These are phyloP conservation scores for Triadica sebifera DNA, from an alignment of 345 rosid species.

Conservation along the genomic window DNA sequence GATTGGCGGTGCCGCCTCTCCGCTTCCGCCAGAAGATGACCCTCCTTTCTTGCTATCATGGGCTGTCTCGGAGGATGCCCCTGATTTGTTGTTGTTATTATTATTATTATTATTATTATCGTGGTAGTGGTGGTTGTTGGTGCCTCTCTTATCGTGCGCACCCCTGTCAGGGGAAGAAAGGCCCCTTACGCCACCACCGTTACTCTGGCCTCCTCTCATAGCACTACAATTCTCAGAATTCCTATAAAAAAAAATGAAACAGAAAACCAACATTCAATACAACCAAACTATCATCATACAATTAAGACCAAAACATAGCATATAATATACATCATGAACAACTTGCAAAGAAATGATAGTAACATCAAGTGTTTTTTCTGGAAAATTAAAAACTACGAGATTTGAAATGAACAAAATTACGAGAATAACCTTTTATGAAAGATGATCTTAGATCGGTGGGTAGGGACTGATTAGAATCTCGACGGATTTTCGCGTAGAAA, in stretches of 20 bases:
- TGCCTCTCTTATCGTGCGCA: constrained; percentile 48
- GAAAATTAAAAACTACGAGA: background rate
- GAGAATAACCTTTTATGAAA: constrained; percentile 29
- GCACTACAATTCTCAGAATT: constrained; percentile 57
- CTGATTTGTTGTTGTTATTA: constrained; percentile 37
- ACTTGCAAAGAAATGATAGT: background rate
- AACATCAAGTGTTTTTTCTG: constrained; percentile 15
- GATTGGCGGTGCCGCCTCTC: constrained; percentile 37
- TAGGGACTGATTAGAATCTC: constrained; percentile 19
- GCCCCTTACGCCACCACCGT: constrained; percentile 53
- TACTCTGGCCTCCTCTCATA: constrained; percentile 65
- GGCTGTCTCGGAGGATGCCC: constrained; percentile 52
- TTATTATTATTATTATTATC: constrained; percentile 14
- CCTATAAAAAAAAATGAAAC: constrained; percentile 21
- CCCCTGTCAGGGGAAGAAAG: constrained; percentile 50
- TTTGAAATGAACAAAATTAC: constrained; percentile 27
- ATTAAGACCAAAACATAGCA: too few species aligned
- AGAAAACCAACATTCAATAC: background rate
- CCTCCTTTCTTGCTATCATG: constrained; percentile 67
- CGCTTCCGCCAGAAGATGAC: constrained; percentile 64
- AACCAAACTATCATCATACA: background rate
- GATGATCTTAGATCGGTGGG: constrained; percentile 27
- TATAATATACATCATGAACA: background rate
- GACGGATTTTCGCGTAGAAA: constrained; percentile 22
- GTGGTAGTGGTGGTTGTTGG: constrained; percentile 13